Percentiles rank a stretch among this genome's conserved stretches.
Evolutionary conservation across 805 yeast genomes (phyloP).

Genomic region (Jamesozyma rosinii): DNA sequence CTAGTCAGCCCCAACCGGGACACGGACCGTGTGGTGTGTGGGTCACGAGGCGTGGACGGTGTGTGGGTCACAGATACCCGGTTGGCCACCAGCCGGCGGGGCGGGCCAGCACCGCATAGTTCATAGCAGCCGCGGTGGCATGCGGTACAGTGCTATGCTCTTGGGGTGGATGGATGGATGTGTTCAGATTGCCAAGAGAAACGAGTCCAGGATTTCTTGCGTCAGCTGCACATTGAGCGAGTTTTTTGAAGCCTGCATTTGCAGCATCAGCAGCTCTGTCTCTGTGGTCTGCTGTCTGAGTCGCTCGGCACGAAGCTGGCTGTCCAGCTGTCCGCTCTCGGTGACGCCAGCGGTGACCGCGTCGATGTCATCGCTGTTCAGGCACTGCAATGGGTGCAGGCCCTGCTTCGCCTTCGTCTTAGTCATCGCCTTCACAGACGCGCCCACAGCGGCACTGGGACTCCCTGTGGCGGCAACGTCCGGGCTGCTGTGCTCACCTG

Average conservation of each 20-base stretch:
- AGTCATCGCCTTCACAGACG: too few species aligned
- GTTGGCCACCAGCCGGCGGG: background rate
- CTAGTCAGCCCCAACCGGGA: too few species aligned
- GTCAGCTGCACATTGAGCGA: constrained; percentile 28
- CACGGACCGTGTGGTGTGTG: background rate
- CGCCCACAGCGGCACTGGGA: background rate
- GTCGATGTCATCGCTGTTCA: background rate
- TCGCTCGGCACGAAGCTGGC: constrained; percentile 16
- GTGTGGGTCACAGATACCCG: background rate
- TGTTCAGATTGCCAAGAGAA: background rate
- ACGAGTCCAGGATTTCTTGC: constrained; percentile 28
- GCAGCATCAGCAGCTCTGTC: constrained; percentile 23
- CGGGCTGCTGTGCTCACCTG: background rate
- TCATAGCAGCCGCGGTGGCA: background rate
- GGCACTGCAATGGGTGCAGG: background rate
- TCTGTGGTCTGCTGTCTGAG: constrained; percentile 16
- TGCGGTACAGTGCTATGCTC: background rate
- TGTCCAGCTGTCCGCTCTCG: constrained; percentile 19
- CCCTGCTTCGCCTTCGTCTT: too few species aligned
- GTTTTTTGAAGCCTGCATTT: constrained; percentile 24
- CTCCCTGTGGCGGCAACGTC: background rate
- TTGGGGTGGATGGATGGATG: background rate
- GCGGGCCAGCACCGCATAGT: background rate
- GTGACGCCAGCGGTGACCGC: background rate
- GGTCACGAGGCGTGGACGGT: background rate